Conservation (phyloP, 164 flowering plant genomes). For the Magnolia officinalis region DNA sequence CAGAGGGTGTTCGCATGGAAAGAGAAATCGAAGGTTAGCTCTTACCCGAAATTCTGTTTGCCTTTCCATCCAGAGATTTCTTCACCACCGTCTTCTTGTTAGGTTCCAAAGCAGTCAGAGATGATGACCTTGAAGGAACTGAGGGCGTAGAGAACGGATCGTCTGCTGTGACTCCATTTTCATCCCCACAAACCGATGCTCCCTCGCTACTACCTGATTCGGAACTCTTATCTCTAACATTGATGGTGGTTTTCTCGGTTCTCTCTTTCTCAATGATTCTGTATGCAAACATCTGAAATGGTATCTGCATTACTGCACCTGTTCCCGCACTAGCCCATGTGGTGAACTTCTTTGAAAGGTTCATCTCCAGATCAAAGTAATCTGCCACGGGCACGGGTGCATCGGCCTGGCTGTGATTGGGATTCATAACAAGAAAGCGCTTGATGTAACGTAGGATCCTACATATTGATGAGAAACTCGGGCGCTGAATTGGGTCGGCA, state of each 20-base stretch:
- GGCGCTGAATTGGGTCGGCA: conserved; percentile 60
- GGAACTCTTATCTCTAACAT: conserved; percentile 36
- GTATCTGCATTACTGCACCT: conserved; percentile 53
- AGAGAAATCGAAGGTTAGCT: not conserved
- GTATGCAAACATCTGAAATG: conserved; percentile 81
- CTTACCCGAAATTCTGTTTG: conserved; percentile 36
- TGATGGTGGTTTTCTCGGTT: conserved; percentile 34
- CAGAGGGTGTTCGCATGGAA: conserved; percentile 44
- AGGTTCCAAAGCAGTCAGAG: conserved; percentile 23
- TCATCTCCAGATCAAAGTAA: conserved; percentile 58
- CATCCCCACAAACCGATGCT: conserved; percentile 51
- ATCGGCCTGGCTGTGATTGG: conserved; percentile 48
- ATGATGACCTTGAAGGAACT: conserved; percentile 17
- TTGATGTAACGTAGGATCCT: conserved; percentile 70
- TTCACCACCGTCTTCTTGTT: conserved; percentile 26
- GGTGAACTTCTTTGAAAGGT: conserved; percentile 36
- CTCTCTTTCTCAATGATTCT: conserved; percentile 62
- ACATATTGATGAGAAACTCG: conserved; percentile 73
- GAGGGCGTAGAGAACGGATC: conserved; percentile 28
- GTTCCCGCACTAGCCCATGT: conserved; percentile 21
- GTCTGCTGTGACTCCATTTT: conserved; percentile 26
- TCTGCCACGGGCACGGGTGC: conserved; percentile 52
- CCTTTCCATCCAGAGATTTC: conserved; percentile 34
- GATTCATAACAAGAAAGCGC: conserved; percentile 64
- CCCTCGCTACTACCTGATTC: conserved; percentile 69